phyloP scores from a whole-genome alignment of 148 eudicot genomes.

The Vaccinium macrocarpon region DNA sequence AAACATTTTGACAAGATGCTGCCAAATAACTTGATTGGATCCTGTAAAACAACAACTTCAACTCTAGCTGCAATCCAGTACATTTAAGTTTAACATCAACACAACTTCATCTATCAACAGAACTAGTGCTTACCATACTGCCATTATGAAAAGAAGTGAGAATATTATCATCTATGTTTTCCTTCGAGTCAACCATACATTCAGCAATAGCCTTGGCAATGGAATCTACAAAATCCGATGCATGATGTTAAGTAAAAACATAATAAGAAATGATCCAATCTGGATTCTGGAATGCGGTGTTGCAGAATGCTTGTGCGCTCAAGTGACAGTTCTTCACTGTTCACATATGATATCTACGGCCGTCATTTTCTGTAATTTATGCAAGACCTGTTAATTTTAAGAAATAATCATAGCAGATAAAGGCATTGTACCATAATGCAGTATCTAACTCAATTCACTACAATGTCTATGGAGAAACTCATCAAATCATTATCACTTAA shows the following conservation, averaged over 20 bases:
- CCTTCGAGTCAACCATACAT: slow-evolving; percentile 68
- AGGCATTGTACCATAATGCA: background rate
- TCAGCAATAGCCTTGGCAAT: slow-evolving; percentile 59
- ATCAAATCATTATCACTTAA: background rate
- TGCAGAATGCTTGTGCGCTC: background rate
- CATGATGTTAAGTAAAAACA: background rate
- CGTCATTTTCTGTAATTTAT: background rate
- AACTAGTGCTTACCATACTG: slow-evolving; percentile 40
- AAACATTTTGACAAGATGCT: slow-evolving; percentile 51
- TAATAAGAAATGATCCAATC: background rate
- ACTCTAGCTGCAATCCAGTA: background rate
- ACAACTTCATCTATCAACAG: background rate
- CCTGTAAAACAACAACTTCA: slow-evolving; percentile 33
- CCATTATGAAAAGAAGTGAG: slow-evolving; percentile 49
- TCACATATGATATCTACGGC: background rate
- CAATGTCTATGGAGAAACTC: background rate
- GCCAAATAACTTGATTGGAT: slow-evolving; percentile 42
- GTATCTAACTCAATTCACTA: background rate
- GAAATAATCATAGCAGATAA: background rate
- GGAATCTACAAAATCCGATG: slow-evolving; percentile 37
- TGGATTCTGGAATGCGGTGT: background rate
- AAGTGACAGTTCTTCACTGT: background rate
- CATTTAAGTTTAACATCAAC: background rate
- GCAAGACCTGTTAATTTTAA: background rate
- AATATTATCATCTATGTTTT: slow-evolving; percentile 57